Evolutionary conservation across 495 filamentous ascomycete species (phyloP), one percentile per base, ranked within the genome.

Genomic region (Talaromyces stipitatus): DNA sequence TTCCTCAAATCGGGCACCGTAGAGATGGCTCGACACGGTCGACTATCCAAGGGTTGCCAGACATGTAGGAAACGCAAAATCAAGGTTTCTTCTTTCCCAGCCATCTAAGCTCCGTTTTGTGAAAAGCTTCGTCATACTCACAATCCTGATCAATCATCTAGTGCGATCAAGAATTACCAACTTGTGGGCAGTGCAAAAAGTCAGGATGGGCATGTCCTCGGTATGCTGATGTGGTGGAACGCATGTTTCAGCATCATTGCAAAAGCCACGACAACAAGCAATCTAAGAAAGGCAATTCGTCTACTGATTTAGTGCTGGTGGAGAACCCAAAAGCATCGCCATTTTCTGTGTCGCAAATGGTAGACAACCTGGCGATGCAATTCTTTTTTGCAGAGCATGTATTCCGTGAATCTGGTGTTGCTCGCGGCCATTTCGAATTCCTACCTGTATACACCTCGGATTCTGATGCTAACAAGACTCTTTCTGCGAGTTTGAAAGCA

Each of bases 31-130:
- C 51, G 51, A 7, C 51, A 54, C 26, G 51, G 51, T 16, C 23
- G 28, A 26, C n/a, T 54, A 4, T 54, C 51, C 7, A 41, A 18
- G 24, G 28, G 51, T 7, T 54, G 51, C 23, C 28, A 24, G 22
- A 54, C 20, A 10, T 54, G 51, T 16, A 54, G 51, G 20, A 54
- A 41, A 24, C 51, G 51, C 20, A 54, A 54, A 26, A 54, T 54
- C n/a, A 54, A 36, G 51, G 51, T 54, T 3, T 24, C n/a, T 41
- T 41, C 18, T 20, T 18, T 7, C 16, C 36, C 36, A 20, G 36
- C 36, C 36, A 41, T 41, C n/a, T 41, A n/a, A 41, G 16, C 18
- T 41, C n/a, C 36, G 6, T 18, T 14, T 41, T 8, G 36, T 41
- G 36, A 41, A n/a, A 41, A 41, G 36, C 36, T 20, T 18, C n/a